phyloP scores from a whole-genome alignment of 768 basidiomycete species.

The Favolaschia claudopus region DNA sequence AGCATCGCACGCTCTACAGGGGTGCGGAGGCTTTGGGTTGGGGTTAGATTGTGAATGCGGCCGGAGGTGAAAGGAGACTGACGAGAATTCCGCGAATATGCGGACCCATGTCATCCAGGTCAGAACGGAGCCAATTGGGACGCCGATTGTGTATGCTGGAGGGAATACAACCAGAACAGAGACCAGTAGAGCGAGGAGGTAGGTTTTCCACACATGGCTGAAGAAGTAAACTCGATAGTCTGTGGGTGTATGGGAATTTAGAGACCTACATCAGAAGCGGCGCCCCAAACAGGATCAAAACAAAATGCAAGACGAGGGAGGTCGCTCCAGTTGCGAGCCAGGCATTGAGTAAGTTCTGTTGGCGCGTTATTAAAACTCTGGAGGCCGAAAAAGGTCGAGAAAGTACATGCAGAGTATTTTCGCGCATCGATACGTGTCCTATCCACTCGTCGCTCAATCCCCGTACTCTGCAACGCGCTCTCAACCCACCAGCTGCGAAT shows the following conservation, averaged over 20 bases:
- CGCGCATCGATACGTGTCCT: constrained; percentile 46
- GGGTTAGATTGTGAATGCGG: neutral
- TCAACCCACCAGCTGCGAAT: constrained; percentile 65
- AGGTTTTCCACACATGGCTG: constrained; percentile 68
- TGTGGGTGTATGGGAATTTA: constrained; percentile 16
- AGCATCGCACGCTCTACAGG: constrained; percentile 80
- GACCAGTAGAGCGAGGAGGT: constrained; percentile 71
- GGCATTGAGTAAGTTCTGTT: constrained; percentile 60
- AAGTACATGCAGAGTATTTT: constrained; percentile 47
- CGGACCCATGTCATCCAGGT: constrained; percentile 76
- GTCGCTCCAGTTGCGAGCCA: constrained; percentile 58
- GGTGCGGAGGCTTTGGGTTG: constrained; percentile 54
- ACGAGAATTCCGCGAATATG: constrained; percentile 82
- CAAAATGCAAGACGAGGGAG: constrained; percentile 54
- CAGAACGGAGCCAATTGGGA: constrained; percentile 60
- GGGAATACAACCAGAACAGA: constrained; percentile 71
- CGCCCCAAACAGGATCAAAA: constrained; percentile 78
- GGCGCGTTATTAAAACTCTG: constrained; percentile 1
- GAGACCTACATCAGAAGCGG: constrained; percentile 63
- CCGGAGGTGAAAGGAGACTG: neutral
- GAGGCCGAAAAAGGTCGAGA: neutral
- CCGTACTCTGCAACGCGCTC: constrained; percentile 46
- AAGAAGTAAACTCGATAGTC: constrained; percentile 13
- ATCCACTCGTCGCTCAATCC: constrained; percentile 52
- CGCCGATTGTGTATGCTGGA: constrained; percentile 74